Conservation (phyloP, 306 rosid genomes). For the Hippophae gyantsensis region DNA sequence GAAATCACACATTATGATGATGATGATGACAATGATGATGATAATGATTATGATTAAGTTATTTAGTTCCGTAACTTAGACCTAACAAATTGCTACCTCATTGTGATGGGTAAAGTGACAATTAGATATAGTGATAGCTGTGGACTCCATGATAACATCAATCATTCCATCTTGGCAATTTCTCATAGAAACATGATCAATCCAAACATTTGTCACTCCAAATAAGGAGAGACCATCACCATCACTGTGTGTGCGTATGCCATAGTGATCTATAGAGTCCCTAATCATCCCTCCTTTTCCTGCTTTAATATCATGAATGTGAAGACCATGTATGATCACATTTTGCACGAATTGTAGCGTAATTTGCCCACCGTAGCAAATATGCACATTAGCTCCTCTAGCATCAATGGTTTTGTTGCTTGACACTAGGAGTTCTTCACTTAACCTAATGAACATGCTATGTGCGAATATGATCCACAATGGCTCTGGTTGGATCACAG, state of each 20-base stretch:
- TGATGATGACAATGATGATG: neutral
- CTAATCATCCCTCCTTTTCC: conserved; percentile 32
- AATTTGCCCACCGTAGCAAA: conserved; percentile 38
- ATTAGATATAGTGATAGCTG: conserved; percentile 49
- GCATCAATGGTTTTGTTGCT: conserved; percentile 47
- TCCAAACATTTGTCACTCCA: conserved; percentile 40
- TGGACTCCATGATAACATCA: conserved; percentile 34
- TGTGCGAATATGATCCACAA: conserved; percentile 37
- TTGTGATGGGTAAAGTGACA: conserved; percentile 40
- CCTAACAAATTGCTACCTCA: conserved; percentile 18
- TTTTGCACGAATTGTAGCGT: conserved; percentile 39
- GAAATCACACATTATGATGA: neutral
- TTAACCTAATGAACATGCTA: conserved; percentile 28
- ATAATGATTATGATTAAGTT: neutral
- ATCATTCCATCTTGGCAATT: conserved; percentile 39
- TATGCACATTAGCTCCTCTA: conserved; percentile 39
- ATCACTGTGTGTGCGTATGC: conserved; percentile 29
- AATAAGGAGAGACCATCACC: conserved; percentile 49
- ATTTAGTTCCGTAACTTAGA: neutral
- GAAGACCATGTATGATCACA: conserved; percentile 34
- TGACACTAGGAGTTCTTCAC: conserved; percentile 26
- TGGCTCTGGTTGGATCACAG: conserved; percentile 25
- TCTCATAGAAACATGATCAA: conserved; percentile 43
- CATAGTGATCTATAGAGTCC: conserved; percentile 34
- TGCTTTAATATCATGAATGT: conserved; percentile 26